Percentiles rank a stretch among this genome's conserved stretches.
Conservation (phyloP, 176 grass and related monocot genomes). For the Cenchrus americanus region DNA sequence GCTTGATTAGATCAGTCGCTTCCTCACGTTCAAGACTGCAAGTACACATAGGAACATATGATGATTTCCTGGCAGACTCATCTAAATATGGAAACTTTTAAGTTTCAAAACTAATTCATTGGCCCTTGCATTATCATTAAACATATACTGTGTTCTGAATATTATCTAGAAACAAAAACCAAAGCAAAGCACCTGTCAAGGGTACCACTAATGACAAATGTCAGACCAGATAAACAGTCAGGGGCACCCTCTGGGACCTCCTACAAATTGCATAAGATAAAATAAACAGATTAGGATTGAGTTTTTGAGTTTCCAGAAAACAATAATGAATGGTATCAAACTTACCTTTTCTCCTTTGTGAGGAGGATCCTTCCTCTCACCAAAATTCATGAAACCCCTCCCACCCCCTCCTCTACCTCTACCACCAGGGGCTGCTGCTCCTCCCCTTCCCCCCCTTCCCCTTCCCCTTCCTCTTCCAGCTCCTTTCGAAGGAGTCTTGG, state of each 20-base stretch:
- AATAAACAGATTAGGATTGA: slow-evolving; percentile 40
- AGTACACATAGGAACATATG: slow-evolving; percentile 20
- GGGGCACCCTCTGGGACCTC: slow-evolving; percentile 89
- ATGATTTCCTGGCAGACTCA: slow-evolving; percentile 7
- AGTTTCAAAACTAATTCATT: slow-evolving; percentile 23
- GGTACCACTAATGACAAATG: slow-evolving; percentile 94
- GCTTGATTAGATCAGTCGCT: slow-evolving; percentile 92
- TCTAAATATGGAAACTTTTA: neutral
- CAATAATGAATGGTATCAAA: slow-evolving; percentile 19
- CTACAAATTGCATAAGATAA: slow-evolving; percentile 49
- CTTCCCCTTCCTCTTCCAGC: slow-evolving; percentile 70
- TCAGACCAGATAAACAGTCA: slow-evolving; percentile 93
- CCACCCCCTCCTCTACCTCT: slow-evolving; percentile 90
- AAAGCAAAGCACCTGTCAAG: slow-evolving; percentile 79
- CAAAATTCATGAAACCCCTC: slow-evolving; percentile 98
- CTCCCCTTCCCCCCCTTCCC: slow-evolving; percentile 66
- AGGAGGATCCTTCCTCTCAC: slow-evolving; percentile 96
- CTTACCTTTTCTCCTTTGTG: slow-evolving; percentile 98
- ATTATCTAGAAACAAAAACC: slow-evolving; percentile 18
- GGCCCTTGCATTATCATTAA: slow-evolving; percentile 2
- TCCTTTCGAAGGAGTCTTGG: slow-evolving; percentile 61
- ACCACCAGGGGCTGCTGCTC: slow-evolving; percentile 59
- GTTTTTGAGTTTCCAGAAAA: neutral
- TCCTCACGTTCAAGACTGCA: slow-evolving; percentile 97
- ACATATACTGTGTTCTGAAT: neutral